Conservation (phyloP, 805 yeast species). For the Candida michaelii region DNA sequence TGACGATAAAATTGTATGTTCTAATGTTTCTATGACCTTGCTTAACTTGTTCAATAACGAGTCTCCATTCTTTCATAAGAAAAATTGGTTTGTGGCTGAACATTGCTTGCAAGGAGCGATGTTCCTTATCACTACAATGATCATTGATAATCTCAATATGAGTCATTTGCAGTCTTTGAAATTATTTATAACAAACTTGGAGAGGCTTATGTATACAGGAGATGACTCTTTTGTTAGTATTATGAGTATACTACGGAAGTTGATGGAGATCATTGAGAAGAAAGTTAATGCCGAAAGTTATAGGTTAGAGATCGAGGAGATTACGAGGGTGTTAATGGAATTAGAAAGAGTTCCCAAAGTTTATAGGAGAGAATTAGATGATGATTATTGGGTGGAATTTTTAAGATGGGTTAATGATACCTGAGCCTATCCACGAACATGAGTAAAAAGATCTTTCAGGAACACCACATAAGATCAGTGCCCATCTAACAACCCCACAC, state of each 20-base stretch:
- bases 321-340: conserved; percentile 2
- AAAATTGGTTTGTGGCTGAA: conserved; percentile 11
- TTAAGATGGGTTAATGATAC: conserved; percentile 6
- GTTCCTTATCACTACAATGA: conserved; percentile 10
- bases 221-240: conserved; percentile 1
- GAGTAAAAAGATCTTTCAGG: no score
- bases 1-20: conserved; percentile 1
- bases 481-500: no score
- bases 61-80: conserved; percentile 10
- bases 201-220: neutral
- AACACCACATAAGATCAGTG: no score
- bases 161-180: neutral
- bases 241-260: neutral
- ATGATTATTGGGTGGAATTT: conserved; percentile 11
- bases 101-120: conserved; percentile 12
- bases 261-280: conserved; percentile 5
- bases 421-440: no score
- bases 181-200: conserved; percentile 2
- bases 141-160: conserved; percentile 5
- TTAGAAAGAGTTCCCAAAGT: conserved; percentile 7
- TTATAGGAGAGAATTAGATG: conserved; percentile 7
- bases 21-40: neutral
- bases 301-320: conserved; percentile 7
- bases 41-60: conserved; percentile 8
- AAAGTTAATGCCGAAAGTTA: conserved; percentile 8